phyloP scores from a whole-genome alignment of 768 basidiomycete species.

The Pulveroboletus sp. region DNA sequence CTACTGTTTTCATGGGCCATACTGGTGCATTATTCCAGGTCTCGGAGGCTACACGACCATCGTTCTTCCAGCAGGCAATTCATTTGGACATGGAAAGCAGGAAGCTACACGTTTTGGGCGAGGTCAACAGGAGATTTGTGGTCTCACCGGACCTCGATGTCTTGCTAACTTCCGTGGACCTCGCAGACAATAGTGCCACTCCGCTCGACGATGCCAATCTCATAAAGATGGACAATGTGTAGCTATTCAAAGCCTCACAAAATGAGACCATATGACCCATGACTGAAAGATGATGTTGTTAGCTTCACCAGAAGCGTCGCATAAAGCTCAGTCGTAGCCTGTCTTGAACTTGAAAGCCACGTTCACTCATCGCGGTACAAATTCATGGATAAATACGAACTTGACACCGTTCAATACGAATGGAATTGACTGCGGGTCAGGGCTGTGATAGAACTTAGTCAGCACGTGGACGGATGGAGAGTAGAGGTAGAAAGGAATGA shows the following conservation, averaged over 20 bases:
- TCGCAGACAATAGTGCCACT: conserved; percentile 36
- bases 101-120: conserved; percentile 69
- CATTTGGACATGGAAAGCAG: conserved; percentile 59
- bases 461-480: conserved; percentile 2
- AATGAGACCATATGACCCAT: background rate
- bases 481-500: background rate
- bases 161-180: conserved; percentile 62
- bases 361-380: background rate
- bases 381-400: conserved; percentile 1
- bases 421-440: background rate
- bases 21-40: conserved; percentile 45
- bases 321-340: no score
- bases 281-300: no score
- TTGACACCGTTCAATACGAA: background rate
- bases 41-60: conserved; percentile 73
- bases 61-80: conserved; percentile 86
- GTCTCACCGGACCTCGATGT: conserved; percentile 80
- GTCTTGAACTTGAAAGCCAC: no score
- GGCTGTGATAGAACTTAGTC: conserved; percentile 25
- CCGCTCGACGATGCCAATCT: conserved; percentile 42
- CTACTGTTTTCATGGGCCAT: background rate
- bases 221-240: conserved; percentile 47
- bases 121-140: conserved; percentile 79
- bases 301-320: no score
- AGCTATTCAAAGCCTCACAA: background rate